These are phyloP conservation scores for Mollisia scopiformis DNA, from an alignment of 2,329 filamentous ascomycete genomes.

Conservation along the genomic window DNA sequence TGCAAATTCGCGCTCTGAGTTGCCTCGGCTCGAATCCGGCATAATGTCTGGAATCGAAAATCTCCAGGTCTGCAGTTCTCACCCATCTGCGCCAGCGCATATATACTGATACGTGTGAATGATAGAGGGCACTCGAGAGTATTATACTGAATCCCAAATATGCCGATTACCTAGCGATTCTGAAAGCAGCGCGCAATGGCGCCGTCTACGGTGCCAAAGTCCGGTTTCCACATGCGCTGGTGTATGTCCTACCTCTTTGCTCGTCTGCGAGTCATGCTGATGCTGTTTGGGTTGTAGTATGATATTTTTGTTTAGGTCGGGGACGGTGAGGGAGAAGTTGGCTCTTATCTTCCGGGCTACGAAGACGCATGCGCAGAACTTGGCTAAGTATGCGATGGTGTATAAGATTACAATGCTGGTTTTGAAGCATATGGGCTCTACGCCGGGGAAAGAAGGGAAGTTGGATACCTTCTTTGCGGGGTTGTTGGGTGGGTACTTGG, in stretches of 20 bases:
- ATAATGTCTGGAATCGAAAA: conserved; percentile 32
- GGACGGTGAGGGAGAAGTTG: conserved; percentile 78
- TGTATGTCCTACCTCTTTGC: conserved; percentile 52
- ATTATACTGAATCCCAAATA: conserved; percentile 82
- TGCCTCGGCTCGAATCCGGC: conserved; percentile 31
- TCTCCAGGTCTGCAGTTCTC: conserved; percentile 28
- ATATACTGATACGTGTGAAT: background rate
- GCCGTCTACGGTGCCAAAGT: conserved; percentile 97
- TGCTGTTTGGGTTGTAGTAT: conserved; percentile 58
- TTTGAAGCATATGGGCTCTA: conserved; percentile 64
- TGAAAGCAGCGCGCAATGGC: conserved; percentile 96
- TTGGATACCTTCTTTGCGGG: conserved; percentile 88
- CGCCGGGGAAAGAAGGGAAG: conserved; percentile 67
- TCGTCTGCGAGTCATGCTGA: background rate
- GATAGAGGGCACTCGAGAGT: conserved; percentile 61
- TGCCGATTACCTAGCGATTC: conserved; percentile 79
- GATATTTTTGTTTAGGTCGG: conserved; percentile 94
- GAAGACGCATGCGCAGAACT: conserved; percentile 85
- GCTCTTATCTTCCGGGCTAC: conserved; percentile 83
- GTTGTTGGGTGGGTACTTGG: conserved; percentile 85
- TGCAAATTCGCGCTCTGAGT: conserved; percentile 10
- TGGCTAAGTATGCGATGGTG: conserved; percentile 86
- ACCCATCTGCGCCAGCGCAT: conserved; percentile 6
- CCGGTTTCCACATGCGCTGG: conserved; percentile 95
- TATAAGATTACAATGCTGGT: conserved; percentile 85